A percentile compares a stretch with the other conserved stretches of the same genome.
phyloP scores from a whole-genome alignment of 2,329 filamentous ascomycete genomes.

The Nigrospora oryzae region DNA sequence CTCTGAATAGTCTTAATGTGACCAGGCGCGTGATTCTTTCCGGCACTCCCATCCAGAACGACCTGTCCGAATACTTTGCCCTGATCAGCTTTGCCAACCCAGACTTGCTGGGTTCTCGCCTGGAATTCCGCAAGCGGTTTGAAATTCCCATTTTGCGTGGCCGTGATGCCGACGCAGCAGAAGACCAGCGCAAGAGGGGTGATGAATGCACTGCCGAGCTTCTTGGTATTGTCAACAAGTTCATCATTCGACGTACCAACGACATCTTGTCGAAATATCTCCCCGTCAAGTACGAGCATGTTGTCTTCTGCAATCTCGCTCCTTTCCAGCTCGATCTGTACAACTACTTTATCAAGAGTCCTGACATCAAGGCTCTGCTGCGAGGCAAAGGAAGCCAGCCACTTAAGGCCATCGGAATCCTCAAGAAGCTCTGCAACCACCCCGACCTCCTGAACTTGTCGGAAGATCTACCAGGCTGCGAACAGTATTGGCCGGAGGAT shows the following conservation, averaged over 20 bases:
- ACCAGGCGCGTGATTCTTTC: slow-evolving; percentile 88
- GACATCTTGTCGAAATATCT: slow-evolving; percentile 97
- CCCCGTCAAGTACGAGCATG: slow-evolving; percentile 97
- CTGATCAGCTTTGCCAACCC: slow-evolving; percentile 96
- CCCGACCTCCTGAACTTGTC: slow-evolving; percentile 82
- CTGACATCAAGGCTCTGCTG: slow-evolving; percentile 85
- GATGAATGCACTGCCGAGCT: slow-evolving; percentile 78
- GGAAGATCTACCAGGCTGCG: slow-evolving; percentile 79
- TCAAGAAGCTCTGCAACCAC: slow-evolving; percentile 98
- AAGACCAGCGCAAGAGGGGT: slow-evolving; percentile 72
- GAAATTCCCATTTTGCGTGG: slow-evolving; percentile 89
- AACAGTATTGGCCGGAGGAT: slow-evolving; percentile 73
- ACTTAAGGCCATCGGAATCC: slow-evolving; percentile 87
- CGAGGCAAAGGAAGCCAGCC: slow-evolving; percentile 93
- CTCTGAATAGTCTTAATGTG: slow-evolving; percentile 84
- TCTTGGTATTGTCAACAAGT: slow-evolving; percentile 84
- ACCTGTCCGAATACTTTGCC: slow-evolving; percentile 95
- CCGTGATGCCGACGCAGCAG: slow-evolving; percentile 81
- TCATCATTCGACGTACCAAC: slow-evolving; percentile 96
- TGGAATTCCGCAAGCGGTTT: slow-evolving; percentile 88
- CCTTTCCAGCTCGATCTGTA: slow-evolving; percentile 91
- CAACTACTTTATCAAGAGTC: slow-evolving; percentile 94
- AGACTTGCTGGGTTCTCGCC: slow-evolving; percentile 76
- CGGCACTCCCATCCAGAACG: slow-evolving; percentile 95
- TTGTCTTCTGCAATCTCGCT: slow-evolving; percentile 93